Conservation (phyloP, 2,329 filamentous ascomycete species). For the Stachybotrys chlorohalonatus region DNA sequence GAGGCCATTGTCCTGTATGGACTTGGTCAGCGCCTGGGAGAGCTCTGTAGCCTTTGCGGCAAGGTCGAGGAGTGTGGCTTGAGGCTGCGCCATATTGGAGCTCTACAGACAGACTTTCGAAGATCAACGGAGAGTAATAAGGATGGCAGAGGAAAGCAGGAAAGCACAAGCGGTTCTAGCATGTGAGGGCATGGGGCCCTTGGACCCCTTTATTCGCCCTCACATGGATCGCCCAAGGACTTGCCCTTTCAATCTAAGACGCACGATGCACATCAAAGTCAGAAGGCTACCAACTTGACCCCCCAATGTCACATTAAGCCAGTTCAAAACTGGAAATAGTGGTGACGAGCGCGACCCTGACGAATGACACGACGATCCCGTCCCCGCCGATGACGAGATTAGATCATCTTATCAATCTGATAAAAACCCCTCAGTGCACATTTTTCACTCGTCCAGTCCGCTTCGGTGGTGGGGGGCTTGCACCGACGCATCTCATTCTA, state of each 20-base stretch:
- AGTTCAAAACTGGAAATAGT: not conserved
- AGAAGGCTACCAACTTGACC: not conserved
- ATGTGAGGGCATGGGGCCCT: too few species aligned
- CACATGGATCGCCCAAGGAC: not conserved
- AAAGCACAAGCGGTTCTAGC: not conserved
- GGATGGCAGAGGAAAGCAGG: not conserved
- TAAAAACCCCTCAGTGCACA: not conserved
- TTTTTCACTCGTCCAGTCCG: not conserved
- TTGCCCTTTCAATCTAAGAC: not conserved
- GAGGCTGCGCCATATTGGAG: not conserved
- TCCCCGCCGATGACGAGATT: not conserved
- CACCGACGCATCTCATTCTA: too few species aligned
- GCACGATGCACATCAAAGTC: not conserved
- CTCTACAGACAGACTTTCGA: not conserved
- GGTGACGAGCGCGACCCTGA: not conserved
- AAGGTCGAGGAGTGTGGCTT: constrained; percentile 29
- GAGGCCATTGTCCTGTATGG: constrained; percentile 31
- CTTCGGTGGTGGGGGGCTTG: not conserved
- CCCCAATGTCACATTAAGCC: not conserved
- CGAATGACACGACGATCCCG: not conserved
- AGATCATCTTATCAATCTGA: constrained; percentile 1
- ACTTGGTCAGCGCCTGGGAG: constrained; percentile 28
- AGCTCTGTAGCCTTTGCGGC: constrained; percentile 34
- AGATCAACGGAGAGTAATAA: not conserved
- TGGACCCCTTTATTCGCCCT: not conserved